Base-by-base conservation (phyloP, 2,329 filamentous ascomycete genomes). In the Elsinoe batatas region DNA sequence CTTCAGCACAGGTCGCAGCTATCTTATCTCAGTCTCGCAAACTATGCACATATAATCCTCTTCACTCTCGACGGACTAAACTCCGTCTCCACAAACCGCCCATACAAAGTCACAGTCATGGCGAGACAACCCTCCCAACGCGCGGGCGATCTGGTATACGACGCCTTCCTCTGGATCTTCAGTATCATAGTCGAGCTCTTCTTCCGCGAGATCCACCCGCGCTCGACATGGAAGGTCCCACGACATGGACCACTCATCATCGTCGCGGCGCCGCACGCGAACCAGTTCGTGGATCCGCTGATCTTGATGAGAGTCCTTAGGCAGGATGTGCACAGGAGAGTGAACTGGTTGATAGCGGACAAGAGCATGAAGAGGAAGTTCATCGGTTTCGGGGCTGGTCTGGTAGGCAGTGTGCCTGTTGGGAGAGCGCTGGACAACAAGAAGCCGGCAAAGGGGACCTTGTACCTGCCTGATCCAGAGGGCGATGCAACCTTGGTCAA, bases 231-330 rank as follows among this genome's bases (percentile, higher is more conserved):
- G 90, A 91, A 91, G 71, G 87, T 98, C 43, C 93, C 93, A 43
- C 83, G 86, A 65, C 80, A 82, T 60, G 93, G 91, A 0, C 91
- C 93, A 1, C 82, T 98, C 60, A 88, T 98, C 58, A 93, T 98
- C 66, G 93, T 98, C 62, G 93, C 91, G 43, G 93, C 91, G 55
- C 93, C 93, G 62, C 93, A 98, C 76, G 91, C 91, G 58, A 98
- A 98, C 70, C 89, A 93, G 85, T 98, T 98, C 64, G 91, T 97
- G 67, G 93, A 98, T 67, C 91, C 90, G 54, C 79, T 98, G 53
- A 87, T 97, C 62, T 80, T 98, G 53, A 94, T 95, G 81, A 85
- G 91, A 61, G 89, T 90, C 12, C 81, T 97, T 57, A 87, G 88
- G 61, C 85, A 82, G 67, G 91, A 96, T 74, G 86, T 90, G 55